A percentile compares a stretch with the other conserved stretches of the same genome.
phyloP scores from a whole-genome alignment of 768 basidiomycete genomes.

The Xerocomellus chrysenteron region DNA sequence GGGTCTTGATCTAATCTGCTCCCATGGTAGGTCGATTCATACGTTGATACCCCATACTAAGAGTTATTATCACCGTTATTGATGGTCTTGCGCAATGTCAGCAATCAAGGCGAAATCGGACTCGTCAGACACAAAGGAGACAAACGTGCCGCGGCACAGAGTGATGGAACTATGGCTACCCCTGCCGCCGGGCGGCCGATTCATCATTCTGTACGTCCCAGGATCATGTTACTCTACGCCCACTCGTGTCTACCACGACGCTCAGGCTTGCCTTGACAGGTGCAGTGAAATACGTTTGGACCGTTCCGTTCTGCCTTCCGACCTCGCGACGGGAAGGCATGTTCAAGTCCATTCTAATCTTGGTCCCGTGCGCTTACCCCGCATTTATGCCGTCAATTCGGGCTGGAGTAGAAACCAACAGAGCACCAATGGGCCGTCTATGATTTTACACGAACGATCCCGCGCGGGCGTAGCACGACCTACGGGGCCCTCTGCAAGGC shows the following conservation, averaged over 20 bases:
- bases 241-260: neutral
- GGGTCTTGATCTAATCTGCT: no score
- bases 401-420: constrained; percentile 41
- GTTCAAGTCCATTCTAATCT: neutral
- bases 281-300: constrained; percentile 3
- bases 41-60: no score
- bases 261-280: neutral
- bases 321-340: constrained; percentile 30
- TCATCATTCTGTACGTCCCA: neutral
- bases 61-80: no score
- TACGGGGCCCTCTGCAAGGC: constrained; percentile 53
- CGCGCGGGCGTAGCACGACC: constrained; percentile 51
- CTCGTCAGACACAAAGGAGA: neutral
- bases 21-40: no score
- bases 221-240: neutral
- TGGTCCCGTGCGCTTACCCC: neutral
- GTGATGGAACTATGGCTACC: no score
- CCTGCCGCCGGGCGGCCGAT: neutral
- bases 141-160: neutral
- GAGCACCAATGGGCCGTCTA: constrained; percentile 61
- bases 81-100: neutral
- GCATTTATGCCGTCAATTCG: neutral
- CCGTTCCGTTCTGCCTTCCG: constrained; percentile 21
- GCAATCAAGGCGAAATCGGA: neutral
- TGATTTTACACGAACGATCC: constrained; percentile 50